phyloP scores from a whole-genome alignment of 2,329 filamentous ascomycete species.

The Lomentospora prolificans region DNA sequence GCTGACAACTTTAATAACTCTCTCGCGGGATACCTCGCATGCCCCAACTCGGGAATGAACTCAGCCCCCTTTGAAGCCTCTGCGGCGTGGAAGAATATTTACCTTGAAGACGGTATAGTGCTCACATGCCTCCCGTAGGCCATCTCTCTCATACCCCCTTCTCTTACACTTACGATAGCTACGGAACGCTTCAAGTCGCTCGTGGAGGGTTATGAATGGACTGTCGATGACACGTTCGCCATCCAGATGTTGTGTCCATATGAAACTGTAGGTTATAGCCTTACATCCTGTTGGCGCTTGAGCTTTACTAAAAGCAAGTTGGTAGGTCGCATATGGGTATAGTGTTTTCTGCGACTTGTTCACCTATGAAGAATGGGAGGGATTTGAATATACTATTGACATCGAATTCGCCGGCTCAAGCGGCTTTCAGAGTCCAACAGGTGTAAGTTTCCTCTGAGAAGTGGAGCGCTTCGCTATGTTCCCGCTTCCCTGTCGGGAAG shows the following conservation, averaged over 20 bases:
- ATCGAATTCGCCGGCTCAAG: conserved; percentile 52
- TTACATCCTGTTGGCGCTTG: not conserved
- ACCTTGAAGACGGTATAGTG: conserved; percentile 47
- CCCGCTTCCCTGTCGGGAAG: no score
- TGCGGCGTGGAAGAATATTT: conserved; percentile 50
- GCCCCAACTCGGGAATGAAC: conserved; percentile 49
- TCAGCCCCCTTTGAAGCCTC: conserved; percentile 42
- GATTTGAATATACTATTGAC: conserved; percentile 63
- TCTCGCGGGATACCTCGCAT: conserved; percentile 56
- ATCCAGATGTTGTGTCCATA: conserved; percentile 67
- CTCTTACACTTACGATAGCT: conserved; percentile 25
- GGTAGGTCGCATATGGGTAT: conserved; percentile 60
- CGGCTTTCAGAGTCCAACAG: conserved; percentile 55
- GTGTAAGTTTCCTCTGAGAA: conserved; percentile 29
- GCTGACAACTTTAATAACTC: conserved; percentile 56
- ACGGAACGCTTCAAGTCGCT: conserved; percentile 47
- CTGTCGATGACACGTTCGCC: conserved; percentile 51
- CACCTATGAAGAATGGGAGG: conserved; percentile 64
- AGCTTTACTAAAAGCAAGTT: not conserved
- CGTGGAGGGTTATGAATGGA: conserved; percentile 53
- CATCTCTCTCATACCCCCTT: not conserved
- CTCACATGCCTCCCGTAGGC: not conserved
- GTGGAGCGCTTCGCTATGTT: no score
- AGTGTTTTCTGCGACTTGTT: conserved; percentile 67
- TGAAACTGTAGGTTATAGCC: conserved; percentile 42